These are phyloP conservation scores for Cryptococcus deneoformans DNA, from an alignment of 1,284 basidiomycete species.

Conservation along the genomic window DNA sequence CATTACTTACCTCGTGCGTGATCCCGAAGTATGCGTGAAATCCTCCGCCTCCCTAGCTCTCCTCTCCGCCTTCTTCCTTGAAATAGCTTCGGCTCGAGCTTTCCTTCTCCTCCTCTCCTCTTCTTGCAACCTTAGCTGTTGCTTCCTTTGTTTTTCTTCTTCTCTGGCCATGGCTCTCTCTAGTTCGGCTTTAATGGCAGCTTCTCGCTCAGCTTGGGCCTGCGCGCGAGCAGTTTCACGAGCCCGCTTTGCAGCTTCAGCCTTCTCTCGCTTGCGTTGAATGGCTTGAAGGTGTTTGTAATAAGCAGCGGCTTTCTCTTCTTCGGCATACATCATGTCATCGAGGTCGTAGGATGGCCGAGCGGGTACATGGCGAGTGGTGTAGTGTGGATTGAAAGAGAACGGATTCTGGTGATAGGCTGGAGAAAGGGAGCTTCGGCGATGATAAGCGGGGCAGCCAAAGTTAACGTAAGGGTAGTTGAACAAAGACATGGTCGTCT, in stretches of 20 bases:
- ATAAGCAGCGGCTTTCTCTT: conserved; percentile 27
- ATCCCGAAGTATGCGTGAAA: conserved; percentile 2
- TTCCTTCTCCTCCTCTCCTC: conserved; percentile 64
- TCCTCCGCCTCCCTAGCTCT: conserved; percentile 70
- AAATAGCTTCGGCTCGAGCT: conserved; percentile 5
- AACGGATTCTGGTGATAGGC: neutral
- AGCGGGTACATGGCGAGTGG: neutral
- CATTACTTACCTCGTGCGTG: conserved; percentile 13
- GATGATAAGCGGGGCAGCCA: neutral
- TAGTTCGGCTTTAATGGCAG: conserved; percentile 4
- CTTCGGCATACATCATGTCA: neutral
- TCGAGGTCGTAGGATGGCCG: neutral
- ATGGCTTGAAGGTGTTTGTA: conserved; percentile 39
- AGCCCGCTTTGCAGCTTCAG: conserved; percentile 23
- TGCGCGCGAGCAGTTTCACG: conserved; percentile 10
- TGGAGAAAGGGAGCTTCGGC: neutral
- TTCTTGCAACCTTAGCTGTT: conserved; percentile 45
- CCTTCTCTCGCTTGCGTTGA: conserved; percentile 35
- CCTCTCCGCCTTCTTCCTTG: conserved; percentile 61
- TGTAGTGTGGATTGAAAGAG: neutral
- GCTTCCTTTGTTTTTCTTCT: conserved; percentile 1
- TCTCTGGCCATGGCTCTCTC: neutral
- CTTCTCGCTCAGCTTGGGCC: conserved; percentile 14
- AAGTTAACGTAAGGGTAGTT: neutral
- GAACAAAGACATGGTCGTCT: too few species aligned